Percentiles rank a stretch among this genome's conserved stretches.
These are phyloP conservation scores for Clarireedia paspali DNA, from an alignment of 2,329 filamentous ascomycete genomes.

Conservation along the genomic window DNA sequence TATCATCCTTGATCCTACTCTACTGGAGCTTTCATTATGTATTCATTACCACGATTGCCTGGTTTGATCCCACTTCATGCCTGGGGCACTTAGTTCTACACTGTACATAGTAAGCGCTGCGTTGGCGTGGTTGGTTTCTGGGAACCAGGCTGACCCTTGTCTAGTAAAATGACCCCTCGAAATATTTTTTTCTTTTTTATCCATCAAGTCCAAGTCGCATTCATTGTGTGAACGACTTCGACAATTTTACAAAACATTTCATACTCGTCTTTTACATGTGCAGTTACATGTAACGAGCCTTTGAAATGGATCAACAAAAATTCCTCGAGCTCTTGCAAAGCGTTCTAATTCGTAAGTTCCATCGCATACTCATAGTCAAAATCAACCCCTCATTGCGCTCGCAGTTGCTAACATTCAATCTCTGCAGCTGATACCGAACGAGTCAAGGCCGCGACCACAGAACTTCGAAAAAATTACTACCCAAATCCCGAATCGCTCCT, in stretches of 20 bases:
- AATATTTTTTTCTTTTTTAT: background rate
- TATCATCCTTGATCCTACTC: no score
- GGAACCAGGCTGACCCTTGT: background rate
- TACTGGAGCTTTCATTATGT: no score
- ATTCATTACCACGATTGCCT: no score
- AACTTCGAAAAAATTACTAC: conserved; percentile 92
- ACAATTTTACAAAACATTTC: background rate
- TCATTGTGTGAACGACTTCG: background rate
- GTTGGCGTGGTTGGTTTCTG: no score
- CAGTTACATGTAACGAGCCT: background rate
- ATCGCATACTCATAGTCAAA: conserved; percentile 22
- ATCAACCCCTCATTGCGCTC: conserved; percentile 12
- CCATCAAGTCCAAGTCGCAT: background rate
- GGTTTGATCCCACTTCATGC: background rate
- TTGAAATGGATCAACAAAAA: conserved; percentile 67
- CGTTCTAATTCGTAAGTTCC: conserved; percentile 69
- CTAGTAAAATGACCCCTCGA: background rate
- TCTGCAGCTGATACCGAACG: conserved; percentile 72
- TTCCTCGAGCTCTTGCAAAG: conserved; percentile 83
- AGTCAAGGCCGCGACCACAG: conserved; percentile 82
- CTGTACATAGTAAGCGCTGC: no score
- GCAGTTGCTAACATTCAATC: conserved; percentile 22
- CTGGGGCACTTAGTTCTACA: background rate
- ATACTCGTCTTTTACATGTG: conserved; percentile 1
- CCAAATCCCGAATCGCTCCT: conserved; percentile 75